Conservation (phyloP, 306 rosid genomes). For the Quercus mongolica region DNA sequence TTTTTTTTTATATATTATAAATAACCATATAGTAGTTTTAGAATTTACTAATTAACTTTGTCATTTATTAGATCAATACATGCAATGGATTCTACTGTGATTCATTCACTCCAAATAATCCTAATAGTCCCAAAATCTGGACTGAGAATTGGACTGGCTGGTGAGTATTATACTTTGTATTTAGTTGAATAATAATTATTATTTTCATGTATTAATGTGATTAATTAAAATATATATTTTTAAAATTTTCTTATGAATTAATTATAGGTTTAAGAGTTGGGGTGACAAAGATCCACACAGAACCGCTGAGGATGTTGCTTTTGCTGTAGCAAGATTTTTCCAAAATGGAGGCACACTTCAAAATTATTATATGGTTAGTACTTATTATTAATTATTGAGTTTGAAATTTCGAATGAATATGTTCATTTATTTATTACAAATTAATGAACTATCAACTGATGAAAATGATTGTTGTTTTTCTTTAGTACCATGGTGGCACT, state of each 20-base stretch:
- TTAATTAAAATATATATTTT: background rate
- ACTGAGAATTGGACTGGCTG: conserved; percentile 38
- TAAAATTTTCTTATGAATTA: background rate
- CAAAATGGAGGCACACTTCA: conserved; percentile 8
- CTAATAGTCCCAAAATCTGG: conserved; percentile 21
- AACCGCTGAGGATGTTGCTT: conserved; percentile 24
- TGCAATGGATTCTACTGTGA: conserved; percentile 38
- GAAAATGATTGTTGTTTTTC: background rate
- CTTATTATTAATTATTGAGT: too few species aligned
- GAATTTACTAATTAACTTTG: too few species aligned
- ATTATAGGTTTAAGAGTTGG: conserved; percentile 2
- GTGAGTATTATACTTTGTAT: background rate
- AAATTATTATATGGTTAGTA: conserved; percentile 24
- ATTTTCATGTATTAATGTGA: background rate
- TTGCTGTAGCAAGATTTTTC: conserved; percentile 13
- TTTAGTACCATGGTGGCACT: conserved; percentile 33
- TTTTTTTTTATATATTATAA: too few species aligned
- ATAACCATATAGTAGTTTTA: too few species aligned
- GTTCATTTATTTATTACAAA: too few species aligned
- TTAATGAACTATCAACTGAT: conserved; percentile 15
- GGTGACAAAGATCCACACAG: conserved; percentile 26
- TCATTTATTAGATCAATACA: conserved; percentile 11
- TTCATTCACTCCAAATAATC: conserved; percentile 12
- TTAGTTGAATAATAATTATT: background rate
- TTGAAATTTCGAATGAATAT: too few species aligned